Evolutionary conservation across 2,329 filamentous ascomycete species (phyloP), one percentile per base, ranked within the genome.

Genomic region (Fusarium longipes): DNA sequence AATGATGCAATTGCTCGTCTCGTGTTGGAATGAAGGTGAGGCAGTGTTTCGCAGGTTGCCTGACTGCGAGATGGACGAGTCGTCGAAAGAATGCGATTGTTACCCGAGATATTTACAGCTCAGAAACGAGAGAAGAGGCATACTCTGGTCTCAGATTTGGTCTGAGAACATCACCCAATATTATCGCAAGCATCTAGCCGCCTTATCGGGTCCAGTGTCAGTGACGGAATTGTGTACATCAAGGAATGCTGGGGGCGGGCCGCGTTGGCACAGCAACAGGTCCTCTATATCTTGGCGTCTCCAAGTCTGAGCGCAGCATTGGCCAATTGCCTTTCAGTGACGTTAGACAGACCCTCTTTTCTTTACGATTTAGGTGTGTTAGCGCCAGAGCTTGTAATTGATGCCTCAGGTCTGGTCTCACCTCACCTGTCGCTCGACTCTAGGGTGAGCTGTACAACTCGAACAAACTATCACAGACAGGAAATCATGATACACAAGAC

Each of bases 231-330:
- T n/a, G 53, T 67, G 59, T 62, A 63, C 40, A 63, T 49, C 32
- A 20, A 49, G 32, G 32, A 49, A 36, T 49, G 32, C 45, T 25
- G 45, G 35, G 49, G 42, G 35, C 49, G 40, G 47, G 40, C 27
- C 60, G 60, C 50, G 73, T 76, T 69, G 64, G 56, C 72, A 73
- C 60, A 57, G 73, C 72, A 76, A 76, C 72, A 22, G 12, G 30
- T 45, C n/a, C 24, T 11, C 17, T 15, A 14, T 25, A 33, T 35
- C 73, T 72, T 55, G 66, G 43, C 22, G 53, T 22, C 44, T 44
- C 22, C 22, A 32, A 25, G 32, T 8, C 35, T n/a, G n/a, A 24
- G 32, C 30, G 29, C 32, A 15, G 17, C 17, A 24, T 22, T 24
- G 22, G 32, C 45, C 45, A 49, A 49, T 49, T 22, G 14, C 24